These are phyloP conservation scores for Crassisporium funariophilum DNA, from an alignment of 768 basidiomycete genomes.

Conservation along the genomic window DNA sequence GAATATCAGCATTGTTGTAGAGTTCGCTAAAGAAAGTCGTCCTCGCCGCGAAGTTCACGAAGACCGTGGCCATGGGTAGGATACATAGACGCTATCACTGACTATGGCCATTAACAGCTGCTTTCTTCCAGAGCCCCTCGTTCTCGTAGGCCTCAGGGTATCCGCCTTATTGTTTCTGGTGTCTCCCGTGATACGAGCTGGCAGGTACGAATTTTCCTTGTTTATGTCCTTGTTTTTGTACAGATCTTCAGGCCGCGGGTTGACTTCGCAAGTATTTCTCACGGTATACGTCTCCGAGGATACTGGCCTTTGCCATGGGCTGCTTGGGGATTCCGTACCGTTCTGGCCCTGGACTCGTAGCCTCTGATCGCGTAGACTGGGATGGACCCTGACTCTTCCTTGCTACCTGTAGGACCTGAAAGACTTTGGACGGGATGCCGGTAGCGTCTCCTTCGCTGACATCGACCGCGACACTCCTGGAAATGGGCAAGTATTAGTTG, in stretches of 20 bases:
- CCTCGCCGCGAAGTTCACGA: conserved; percentile 81
- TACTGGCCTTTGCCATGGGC: conserved; percentile 11
- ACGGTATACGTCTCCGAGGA: conserved; percentile 8
- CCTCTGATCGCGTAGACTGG: conserved; percentile 11
- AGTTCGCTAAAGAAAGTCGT: conserved; percentile 92
- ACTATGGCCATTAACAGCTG: conserved; percentile 12
- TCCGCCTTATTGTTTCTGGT: conserved; percentile 83
- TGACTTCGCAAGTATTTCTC: conserved; percentile 21
- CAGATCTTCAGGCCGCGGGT: conserved; percentile 20
- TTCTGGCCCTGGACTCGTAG: conserved; percentile 8
- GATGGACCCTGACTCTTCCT: conserved; percentile 45
- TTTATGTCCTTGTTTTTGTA: conserved; percentile 22
- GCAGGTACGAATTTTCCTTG: conserved; percentile 78
- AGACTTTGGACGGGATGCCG: conserved; percentile 94
- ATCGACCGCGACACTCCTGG: conserved; percentile 86
- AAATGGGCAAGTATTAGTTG: conserved; percentile 68
- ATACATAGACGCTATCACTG: conserved; percentile 4
- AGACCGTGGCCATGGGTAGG: conserved; percentile 59
- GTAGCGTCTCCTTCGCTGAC: conserved; percentile 92
- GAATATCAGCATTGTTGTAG: conserved; percentile 80
- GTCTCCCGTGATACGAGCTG: conserved; percentile 95
- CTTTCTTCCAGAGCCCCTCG: conserved; percentile 50
- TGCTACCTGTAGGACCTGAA: conserved; percentile 84
- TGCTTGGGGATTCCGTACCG: conserved; percentile 13
- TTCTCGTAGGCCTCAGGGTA: conserved; percentile 75